Base-by-base conservation (phyloP, 805 yeast genomes). In the Pichia kluyveri region DNA sequence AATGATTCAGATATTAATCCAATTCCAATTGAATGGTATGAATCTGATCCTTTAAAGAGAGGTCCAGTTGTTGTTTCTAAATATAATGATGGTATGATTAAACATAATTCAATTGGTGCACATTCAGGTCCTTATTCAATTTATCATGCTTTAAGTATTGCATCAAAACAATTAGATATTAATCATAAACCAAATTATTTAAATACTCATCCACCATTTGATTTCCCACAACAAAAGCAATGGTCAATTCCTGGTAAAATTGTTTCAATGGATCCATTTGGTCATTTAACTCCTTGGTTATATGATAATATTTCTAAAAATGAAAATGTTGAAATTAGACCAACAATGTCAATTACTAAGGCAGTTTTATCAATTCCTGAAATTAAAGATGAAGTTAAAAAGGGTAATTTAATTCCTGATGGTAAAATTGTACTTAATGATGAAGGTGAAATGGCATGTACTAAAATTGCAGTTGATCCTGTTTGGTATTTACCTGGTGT, bases 401-500 rank as follows among this genome's bases (percentile, higher is more conserved):
- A 59, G 23, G 85, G 85, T 17, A 70, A 76, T 46, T 57, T 80
- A 43, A 54, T 62, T 47, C 80, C 82, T 31, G 86, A 80, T 59
- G 85, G 85, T 48, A 68, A 76, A 38, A 62, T 80, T 53, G 85
- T 80, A 31, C 64, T 79, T 51, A 80, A 80, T 63, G 66, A 69
- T 36, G 63, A 72, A 50, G 86, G 86, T 55, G 86, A 80, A 54
- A 64, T 80, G 58, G 76, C 75, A 36, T 81, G 78, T 38, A 74
- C 83, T 34, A 80, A 80, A 59, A 70, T 80, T 50, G 86, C 86
- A 4, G 79, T 79, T 39, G 86, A 80, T 57, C 86, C 86, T 17
- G 85, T 80, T 38, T 80, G 86, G 86, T 73, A 77, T 56, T 67
- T 80, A 49, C 86, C 86, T 3, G 84, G 83, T 28, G 82, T 80